Conservation (phyloP, 2,329 filamentous ascomycete genomes). For the Pseudogymnoascus sp. region DNA sequence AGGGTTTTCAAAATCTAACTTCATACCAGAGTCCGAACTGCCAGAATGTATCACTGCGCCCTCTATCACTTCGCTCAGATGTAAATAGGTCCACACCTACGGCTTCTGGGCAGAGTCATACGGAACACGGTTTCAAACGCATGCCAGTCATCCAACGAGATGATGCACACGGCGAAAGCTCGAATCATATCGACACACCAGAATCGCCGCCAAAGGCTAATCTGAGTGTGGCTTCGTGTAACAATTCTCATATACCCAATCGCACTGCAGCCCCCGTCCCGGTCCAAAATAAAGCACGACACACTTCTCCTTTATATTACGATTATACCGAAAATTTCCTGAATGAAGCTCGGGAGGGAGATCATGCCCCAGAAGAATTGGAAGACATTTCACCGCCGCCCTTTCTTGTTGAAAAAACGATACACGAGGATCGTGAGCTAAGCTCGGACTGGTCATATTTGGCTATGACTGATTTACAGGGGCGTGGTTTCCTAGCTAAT, state of each 20-base stretch:
- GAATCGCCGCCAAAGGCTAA: neutral
- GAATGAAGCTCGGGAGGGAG: slow-evolving; percentile 10
- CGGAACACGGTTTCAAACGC: neutral
- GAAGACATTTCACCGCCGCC: slow-evolving; percentile 19
- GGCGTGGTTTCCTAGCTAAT: slow-evolving; percentile 3
- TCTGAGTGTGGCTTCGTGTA: neutral
- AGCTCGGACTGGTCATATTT: slow-evolving; percentile 14
- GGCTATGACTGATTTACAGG: neutral
- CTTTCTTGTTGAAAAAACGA: slow-evolving; percentile 23
- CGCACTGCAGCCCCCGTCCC: neutral
- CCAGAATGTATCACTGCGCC: slow-evolving; percentile 10
- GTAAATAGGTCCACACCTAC: slow-evolving; percentile 24
- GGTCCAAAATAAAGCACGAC: neutral
- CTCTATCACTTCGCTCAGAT: slow-evolving; percentile 20
- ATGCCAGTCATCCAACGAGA: neutral
- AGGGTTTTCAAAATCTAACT: neutral
- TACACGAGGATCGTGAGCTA: slow-evolving; percentile 23
- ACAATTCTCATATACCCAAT: neutral
- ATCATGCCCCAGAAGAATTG: slow-evolving; percentile 9
- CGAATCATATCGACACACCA: neutral
- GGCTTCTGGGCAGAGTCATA: neutral
- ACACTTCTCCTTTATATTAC: slow-evolving; percentile 25
- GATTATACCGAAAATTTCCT: slow-evolving; percentile 29
- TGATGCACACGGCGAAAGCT: neutral
- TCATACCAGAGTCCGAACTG: neutral